These are phyloP conservation scores for Ceratobasidium sp. DNA, from an alignment of 1,284 basidiomycete species.

Conservation along the genomic window DNA sequence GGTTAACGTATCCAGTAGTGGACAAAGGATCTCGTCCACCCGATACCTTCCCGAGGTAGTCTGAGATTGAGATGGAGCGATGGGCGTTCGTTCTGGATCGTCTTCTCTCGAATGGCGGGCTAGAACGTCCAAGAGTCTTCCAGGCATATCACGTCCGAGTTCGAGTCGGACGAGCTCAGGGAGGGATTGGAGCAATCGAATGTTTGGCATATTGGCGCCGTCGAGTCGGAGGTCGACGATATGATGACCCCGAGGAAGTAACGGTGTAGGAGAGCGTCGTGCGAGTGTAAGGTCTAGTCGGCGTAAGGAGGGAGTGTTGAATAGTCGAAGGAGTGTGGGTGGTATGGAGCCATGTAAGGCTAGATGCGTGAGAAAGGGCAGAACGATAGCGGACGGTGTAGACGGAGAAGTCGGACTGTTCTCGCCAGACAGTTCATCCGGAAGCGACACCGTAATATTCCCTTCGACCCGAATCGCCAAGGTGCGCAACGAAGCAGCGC, in stretches of 20 bases:
- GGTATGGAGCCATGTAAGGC: constrained; percentile 20
- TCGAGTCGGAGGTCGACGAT: constrained; percentile 29
- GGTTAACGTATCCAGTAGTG: constrained; percentile 15
- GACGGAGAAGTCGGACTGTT: neutral
- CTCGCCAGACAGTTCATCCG: constrained; percentile 1
- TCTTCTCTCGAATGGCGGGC: neutral
- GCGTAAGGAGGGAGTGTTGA: constrained; percentile 29
- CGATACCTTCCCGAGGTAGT: neutral
- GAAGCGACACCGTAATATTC: neutral
- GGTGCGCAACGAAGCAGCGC: constrained; percentile 25
- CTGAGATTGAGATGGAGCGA: constrained; percentile 1
- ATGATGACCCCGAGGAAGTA: constrained; percentile 32
- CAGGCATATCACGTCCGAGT: constrained; percentile 16
- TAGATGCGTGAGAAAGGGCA: constrained; percentile 34
- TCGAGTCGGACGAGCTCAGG: constrained; percentile 36
- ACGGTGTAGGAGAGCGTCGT: constrained; percentile 15
- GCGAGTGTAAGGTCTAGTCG: constrained; percentile 31
- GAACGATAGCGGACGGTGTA: constrained; percentile 16
- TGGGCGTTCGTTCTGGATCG: constrained; percentile 27
- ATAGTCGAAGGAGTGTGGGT: constrained; percentile 19
- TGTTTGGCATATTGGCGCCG: constrained; percentile 19
- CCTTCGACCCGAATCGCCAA: constrained; percentile 7
- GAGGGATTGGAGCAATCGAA: constrained; percentile 26
- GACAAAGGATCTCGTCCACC: neutral
- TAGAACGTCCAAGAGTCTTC: constrained; percentile 8